Base-by-base conservation (phyloP, 495 filamentous ascomycete genomes). In the Pseudomonodictys pantanalensis region DNA sequence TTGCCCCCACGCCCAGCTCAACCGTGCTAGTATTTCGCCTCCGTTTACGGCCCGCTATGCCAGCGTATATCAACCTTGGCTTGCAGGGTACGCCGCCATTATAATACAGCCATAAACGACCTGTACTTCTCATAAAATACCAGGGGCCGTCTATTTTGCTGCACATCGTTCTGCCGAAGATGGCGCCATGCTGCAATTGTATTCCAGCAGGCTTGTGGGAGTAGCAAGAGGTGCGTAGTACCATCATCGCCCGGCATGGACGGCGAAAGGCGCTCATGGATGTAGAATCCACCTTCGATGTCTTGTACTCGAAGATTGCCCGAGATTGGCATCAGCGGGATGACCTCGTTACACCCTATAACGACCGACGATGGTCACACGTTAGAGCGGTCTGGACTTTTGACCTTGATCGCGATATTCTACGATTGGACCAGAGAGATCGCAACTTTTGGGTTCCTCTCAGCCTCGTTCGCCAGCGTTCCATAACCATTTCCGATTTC, bases 401-500 rank as follows among this genome's bases (percentile, higher is more conserved):
- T 59, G 47, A 59, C 47, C 46, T 59, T 52, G 56, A 59, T 39
- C 12, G 47, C 32, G 56, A 59, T 59, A 45, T 59, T 52, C 33
- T 59, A 26, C 56, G 56, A 59, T 52, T 59, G 3, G 56, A 59
- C 15, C 42, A 59, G 22, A 59, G 35, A 20, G 46, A 52, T 59
- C 18, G 24, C 33, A 59, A 52, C 15, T 38, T 42, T 52, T 52
- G 33, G 30, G 25, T 59, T 52, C 47, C 56, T 52, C 56, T 59
- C 26, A 59, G 29, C 47, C 56, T 59, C 45, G 9, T 52, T 52
- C 56, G 56, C 32, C 47, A 59, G 47, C 56, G 47, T 52, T 44
- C 47, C 33, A 59, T 59, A 44, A 59, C 56, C 47, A 45, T 52
- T 59, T 59, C 56, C 7, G 47, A 59, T 59, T 59, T 59, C 25